Percentiles rank a stretch among this genome's conserved stretches.
phyloP scores from a whole-genome alignment of 2,329 filamentous ascomycete species.

The Hymenoscyphus occultus region DNA sequence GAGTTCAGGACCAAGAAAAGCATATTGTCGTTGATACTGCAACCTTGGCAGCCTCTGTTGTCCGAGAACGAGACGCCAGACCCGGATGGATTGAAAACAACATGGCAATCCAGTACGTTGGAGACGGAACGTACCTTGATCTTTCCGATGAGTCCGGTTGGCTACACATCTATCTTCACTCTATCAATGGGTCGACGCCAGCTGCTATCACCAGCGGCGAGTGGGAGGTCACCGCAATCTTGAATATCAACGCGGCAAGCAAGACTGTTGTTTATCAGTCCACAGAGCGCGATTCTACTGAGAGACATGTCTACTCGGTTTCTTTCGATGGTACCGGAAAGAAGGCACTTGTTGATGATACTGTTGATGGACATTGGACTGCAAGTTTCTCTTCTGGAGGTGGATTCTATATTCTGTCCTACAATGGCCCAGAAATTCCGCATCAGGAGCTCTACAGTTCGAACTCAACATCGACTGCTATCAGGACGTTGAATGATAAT shows the following conservation, averaged over 20 bases:
- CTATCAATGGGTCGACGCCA: constrained; percentile 52
- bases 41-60: constrained; percentile 46
- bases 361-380: constrained; percentile 55
- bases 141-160: constrained; percentile 63
- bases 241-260: constrained; percentile 56
- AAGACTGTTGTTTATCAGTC: constrained; percentile 63
- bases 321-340: constrained; percentile 53
- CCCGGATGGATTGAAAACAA: constrained; percentile 55
- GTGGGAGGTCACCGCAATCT: constrained; percentile 61
- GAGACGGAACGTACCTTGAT: constrained; percentile 56
- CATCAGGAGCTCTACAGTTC: constrained; percentile 65
- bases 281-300: constrained; percentile 63
- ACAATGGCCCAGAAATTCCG: constrained; percentile 63
- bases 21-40: constrained; percentile 57
- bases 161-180: constrained; percentile 64
- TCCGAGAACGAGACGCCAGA: constrained; percentile 44
- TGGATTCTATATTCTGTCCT: constrained; percentile 61
- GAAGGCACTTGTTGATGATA: constrained; percentile 60
- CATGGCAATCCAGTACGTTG: constrained; percentile 52
- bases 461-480: constrained; percentile 49
- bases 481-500: constrained; percentile 60
- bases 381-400: constrained; percentile 56
- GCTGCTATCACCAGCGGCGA: constrained; percentile 55
- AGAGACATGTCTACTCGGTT: constrained; percentile 66
- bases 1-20: constrained; percentile 64